Evolutionary conservation across 352 stramenopile species (phyloP).

Genomic region (Pythium myriotylum): DNA sequence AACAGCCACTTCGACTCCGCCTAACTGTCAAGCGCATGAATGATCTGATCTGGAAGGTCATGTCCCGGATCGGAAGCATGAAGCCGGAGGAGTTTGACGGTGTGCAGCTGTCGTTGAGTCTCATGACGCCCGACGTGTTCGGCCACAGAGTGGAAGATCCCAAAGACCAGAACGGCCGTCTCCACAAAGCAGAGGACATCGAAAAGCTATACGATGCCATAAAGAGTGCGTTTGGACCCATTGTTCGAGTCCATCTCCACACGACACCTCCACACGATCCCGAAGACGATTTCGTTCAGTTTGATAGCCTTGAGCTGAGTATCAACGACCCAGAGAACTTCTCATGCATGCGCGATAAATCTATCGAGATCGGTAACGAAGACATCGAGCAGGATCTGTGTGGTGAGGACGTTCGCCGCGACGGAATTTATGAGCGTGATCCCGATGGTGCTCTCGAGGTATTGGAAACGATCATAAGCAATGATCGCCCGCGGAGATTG

Average conservation of each 20-base stretch:
- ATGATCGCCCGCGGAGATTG: background rate
- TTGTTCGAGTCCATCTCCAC: slow-evolving; percentile 19
- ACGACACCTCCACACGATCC: slow-evolving; percentile 8
- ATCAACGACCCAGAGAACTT: slow-evolving; percentile 26
- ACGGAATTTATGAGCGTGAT: slow-evolving; percentile 17
- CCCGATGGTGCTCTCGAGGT: slow-evolving; percentile 13
- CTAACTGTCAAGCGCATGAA: slow-evolving; percentile 10
- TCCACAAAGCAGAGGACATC: slow-evolving; percentile 5
- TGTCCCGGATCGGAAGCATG: slow-evolving; percentile 3
- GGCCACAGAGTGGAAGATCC: slow-evolving; percentile 5
- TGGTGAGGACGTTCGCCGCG: slow-evolving; percentile 8
- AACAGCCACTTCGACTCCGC: slow-evolving; percentile 2
- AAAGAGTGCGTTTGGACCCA: slow-evolving; percentile 8
- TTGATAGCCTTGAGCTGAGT: slow-evolving; percentile 25
- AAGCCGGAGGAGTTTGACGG: slow-evolving; percentile 13
- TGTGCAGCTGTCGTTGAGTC: slow-evolving; percentile 12
- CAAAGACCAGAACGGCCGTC: slow-evolving; percentile 11
- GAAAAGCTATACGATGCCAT: slow-evolving; percentile 9
- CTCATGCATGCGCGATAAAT: slow-evolving; percentile 15
- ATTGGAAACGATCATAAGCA: slow-evolving; percentile 3
- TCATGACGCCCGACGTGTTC: slow-evolving; percentile 20
- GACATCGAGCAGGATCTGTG: slow-evolving; percentile 22
- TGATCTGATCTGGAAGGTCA: slow-evolving; percentile 24
- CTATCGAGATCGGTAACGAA: slow-evolving; percentile 18
- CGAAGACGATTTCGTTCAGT: slow-evolving; percentile 14